Evolutionary conservation across 2,329 filamentous ascomycete genomes (phyloP).

Genomic region (Venturia effusa): DNA sequence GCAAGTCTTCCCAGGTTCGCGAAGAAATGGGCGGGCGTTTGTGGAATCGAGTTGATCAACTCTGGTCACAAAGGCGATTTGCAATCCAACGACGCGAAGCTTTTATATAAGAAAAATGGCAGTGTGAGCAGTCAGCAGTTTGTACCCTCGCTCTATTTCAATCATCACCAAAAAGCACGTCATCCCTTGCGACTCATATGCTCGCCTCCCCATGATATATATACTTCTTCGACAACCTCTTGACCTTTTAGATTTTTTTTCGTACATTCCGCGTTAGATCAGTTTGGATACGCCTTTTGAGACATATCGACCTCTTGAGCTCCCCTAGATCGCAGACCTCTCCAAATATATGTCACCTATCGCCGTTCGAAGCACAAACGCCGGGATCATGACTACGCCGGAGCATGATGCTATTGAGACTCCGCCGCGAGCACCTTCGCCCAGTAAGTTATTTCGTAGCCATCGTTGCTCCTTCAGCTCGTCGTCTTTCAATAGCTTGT

Average conservation of each 20-base stretch:
- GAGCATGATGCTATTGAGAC: conserved; percentile 53
- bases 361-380: neutral
- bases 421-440: conserved; percentile 61
- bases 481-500: neutral
- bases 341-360: neutral
- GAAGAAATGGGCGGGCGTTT: neutral
- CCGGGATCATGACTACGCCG: conserved; percentile 24
- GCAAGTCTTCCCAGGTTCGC: neutral
- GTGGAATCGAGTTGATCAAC: neutral
- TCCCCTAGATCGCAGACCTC: neutral
- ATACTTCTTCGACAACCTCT: neutral
- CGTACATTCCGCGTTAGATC: neutral
- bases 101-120: neutral
- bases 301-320: too few species aligned
- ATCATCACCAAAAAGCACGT: neutral
- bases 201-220: neutral
- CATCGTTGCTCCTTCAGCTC: too few species aligned
- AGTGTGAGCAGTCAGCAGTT: neutral
- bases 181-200: neutral
- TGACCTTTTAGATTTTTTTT: neutral
- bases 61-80: neutral
- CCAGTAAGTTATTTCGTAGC: conserved; percentile 22
- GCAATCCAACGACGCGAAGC: neutral
- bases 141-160: too few species aligned
- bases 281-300: too few species aligned